Conservation (phyloP, 2,329 filamentous ascomycete species). For the Alternaria triticimaculans region DNA sequence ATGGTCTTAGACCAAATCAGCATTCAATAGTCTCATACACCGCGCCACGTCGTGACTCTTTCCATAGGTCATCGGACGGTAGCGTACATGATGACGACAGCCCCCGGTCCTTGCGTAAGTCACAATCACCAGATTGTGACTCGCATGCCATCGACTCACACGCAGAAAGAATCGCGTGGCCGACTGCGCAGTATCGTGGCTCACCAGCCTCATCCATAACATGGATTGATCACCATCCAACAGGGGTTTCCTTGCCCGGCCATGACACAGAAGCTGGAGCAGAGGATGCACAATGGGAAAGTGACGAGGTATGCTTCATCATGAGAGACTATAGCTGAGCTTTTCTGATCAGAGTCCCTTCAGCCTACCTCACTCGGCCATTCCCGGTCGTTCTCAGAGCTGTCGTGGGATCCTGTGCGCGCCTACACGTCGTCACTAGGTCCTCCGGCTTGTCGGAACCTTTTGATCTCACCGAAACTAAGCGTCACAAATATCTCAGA, state of each 20-base stretch:
- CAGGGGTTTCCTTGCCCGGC: not conserved
- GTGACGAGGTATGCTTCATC: not conserved
- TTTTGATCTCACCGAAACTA: not conserved
- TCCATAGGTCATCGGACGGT: not conserved
- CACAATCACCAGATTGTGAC: not conserved
- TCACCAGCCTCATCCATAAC: not conserved
- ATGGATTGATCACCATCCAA: not conserved
- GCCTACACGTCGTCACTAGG: not conserved
- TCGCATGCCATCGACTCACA: not conserved
- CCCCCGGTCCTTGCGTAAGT: not conserved
- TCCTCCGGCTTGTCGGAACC: not conserved
- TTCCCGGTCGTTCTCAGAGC: not conserved
- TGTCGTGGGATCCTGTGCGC: not conserved
- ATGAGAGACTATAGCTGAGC: not conserved
- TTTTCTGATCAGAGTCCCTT: not conserved
- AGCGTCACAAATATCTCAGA: conserved; percentile 8
- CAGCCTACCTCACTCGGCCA: not conserved
- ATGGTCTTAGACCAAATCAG: not conserved
- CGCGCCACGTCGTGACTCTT: not conserved
- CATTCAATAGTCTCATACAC: not conserved
- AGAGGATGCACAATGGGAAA: not conserved
- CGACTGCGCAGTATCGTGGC: not conserved
- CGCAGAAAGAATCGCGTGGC: not conserved
- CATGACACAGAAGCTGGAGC: not conserved
- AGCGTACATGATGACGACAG: not conserved